Base-by-base conservation (phyloP, 805 yeast genomes). In the Teunomyces aglyptinius region DNA sequence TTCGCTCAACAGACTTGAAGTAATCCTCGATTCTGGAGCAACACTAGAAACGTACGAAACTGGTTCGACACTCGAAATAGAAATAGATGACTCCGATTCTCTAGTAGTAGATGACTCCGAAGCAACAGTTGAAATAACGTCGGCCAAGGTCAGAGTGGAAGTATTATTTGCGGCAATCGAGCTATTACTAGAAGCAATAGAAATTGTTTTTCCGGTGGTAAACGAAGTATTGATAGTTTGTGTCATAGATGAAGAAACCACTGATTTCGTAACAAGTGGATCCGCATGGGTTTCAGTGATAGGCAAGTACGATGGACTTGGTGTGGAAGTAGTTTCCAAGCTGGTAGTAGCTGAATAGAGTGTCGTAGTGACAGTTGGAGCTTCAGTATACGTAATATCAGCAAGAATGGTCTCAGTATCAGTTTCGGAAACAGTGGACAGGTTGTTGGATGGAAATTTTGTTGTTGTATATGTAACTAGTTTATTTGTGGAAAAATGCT, bases 251-350 rank as follows among this genome's bases (percentile, higher is more conserved):
- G 52, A 51, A 3, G 67, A 44, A 10, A 63, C 60, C 6, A 54
- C 62, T 28, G 60, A 36, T 12, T 59, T 53, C 5, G 70, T 58
- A 33, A 58, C 47, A 51, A 70, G 57, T 16, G 75, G 75, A 44
- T 68, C 51, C 26, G 45, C 43, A 26, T 47, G 34, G 3, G 68
- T 64, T 6, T 52, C 47, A 8, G 63, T 43, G 27, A 63, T 43
- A 19, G 65, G 44, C 44, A 51, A 57, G 16, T 44, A 41, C 2
- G 57, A 38, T 19, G 64, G 57, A 12, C 55, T 28, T 13, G 60
- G 56, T 4, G 44, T 48, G 43, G 49, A 58, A 1, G 55, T 49
- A 5, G 63, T 54, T 8, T 56, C 41, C 8, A 65, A 65, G 2
- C 58, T 55, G 5, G 54, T 50, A 1, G 70, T 53, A 7, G 69